Percentiles rank a stretch among this genome's conserved stretches.
Evolutionary conservation across 768 basidiomycete genomes (phyloP).

Genomic region (Suillus spraguei): DNA sequence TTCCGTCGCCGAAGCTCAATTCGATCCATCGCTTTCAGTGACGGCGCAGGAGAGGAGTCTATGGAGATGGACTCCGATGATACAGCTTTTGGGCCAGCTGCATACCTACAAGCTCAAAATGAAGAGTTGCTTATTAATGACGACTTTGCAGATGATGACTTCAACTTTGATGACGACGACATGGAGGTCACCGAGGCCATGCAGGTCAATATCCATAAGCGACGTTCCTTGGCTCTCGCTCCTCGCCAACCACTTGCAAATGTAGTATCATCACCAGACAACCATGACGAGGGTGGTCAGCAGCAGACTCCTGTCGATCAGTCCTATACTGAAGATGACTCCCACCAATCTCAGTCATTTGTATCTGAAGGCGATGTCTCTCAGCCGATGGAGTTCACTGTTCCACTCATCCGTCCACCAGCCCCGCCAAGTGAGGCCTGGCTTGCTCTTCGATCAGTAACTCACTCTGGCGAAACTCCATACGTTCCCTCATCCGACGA

Average conservation of each 20-base stretch:
- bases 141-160: constrained; percentile 37
- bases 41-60: constrained; percentile 53
- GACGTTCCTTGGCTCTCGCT: constrained; percentile 53
- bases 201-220: constrained; percentile 48
- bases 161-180: constrained; percentile 44
- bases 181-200: constrained; percentile 79
- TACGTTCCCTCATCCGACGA: constrained; percentile 58
- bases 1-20: constrained; percentile 57
- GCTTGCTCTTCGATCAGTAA: constrained; percentile 70
- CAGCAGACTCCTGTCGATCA: constrained; percentile 24
- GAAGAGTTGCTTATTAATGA: constrained; percentile 43
- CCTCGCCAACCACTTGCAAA: constrained; percentile 35
- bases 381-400: constrained; percentile 71
- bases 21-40: constrained; percentile 54
- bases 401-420: constrained; percentile 65
- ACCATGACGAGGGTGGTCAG: constrained; percentile 14
- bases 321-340: constrained; percentile 33
- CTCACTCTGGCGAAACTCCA: constrained; percentile 67
- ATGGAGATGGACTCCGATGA: constrained; percentile 71
- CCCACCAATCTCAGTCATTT: constrained; percentile 33
- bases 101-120: constrained; percentile 45
- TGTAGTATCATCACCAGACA: constrained; percentile 22
- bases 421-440: constrained; percentile 56
- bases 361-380: constrained; percentile 44
- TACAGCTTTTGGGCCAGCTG: constrained; percentile 52